Evolutionary conservation across 805 yeast genomes (phyloP).

Genomic region (Metschnikowia lunata): DNA sequence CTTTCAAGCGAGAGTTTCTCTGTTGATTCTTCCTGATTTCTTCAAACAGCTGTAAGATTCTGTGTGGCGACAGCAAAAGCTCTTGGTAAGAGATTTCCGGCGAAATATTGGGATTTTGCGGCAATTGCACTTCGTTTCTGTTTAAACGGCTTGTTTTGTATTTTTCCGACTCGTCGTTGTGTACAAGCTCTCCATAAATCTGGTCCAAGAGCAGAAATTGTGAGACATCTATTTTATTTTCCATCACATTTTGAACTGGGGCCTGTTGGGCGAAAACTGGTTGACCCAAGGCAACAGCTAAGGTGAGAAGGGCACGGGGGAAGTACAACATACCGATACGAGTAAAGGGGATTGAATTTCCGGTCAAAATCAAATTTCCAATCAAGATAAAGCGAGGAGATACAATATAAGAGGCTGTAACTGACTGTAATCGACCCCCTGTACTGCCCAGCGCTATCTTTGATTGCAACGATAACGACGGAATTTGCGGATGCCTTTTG

Average conservation of each 20-base stretch:
- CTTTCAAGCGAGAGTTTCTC: constrained; percentile 2
- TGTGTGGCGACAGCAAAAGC: constrained; percentile 1
- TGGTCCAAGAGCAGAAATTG: constrained; percentile 12
- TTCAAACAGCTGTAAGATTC: constrained; percentile 2
- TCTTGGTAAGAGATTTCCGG: background rate
- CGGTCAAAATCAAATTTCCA: no score
- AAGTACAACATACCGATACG: no score
- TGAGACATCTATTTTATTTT: background rate
- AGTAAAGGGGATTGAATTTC: no score
- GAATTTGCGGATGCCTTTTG: no score
- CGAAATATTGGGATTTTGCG: background rate
- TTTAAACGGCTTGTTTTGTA: constrained; percentile 5
- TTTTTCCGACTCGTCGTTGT: constrained; percentile 3
- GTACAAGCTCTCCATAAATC: constrained; percentile 15
- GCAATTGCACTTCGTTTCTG: background rate
- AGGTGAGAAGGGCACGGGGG: no score
- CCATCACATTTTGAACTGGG: background rate
- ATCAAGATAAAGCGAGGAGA: no score
- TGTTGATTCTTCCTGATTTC: constrained; percentile 2
- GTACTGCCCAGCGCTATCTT: no score
- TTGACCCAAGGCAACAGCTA: no score
- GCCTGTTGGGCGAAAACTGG: no score
- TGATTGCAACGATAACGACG: no score
- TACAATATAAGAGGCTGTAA: no score
- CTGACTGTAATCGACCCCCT: no score